phyloP scores from a whole-genome alignment of 352 stramenopile genomes.

The Pythium dissotocum region DNA sequence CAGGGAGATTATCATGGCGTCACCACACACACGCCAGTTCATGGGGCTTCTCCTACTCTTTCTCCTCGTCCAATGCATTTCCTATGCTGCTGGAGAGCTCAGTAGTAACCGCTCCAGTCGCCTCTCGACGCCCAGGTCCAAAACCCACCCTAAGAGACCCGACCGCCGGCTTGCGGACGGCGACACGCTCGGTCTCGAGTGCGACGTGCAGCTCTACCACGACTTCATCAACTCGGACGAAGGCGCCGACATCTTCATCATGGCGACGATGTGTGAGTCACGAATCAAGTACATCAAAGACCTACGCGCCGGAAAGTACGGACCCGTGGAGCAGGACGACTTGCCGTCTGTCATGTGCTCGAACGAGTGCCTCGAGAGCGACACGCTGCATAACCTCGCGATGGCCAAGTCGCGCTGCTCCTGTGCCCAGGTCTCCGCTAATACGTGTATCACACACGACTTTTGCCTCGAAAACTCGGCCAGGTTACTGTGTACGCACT shows the following conservation, averaged over 20 bases:
- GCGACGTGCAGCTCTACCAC: conserved; percentile 55
- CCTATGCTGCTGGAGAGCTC: background rate
- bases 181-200: conserved; percentile 27
- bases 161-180: conserved; percentile 14
- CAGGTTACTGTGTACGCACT: conserved; percentile 78
- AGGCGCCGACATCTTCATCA: conserved; percentile 70
- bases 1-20: background rate
- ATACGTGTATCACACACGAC: conserved; percentile 65
- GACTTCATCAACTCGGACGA: conserved; percentile 55
- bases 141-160: background rate
- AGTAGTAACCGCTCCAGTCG: background rate
- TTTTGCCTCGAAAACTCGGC: conserved; percentile 84
- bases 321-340: conserved; percentile 61
- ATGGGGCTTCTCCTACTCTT: background rate
- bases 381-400: conserved; percentile 73
- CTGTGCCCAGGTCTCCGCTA: conserved; percentile 79
- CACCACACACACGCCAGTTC: background rate
- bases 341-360: conserved; percentile 86
- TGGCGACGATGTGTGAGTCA: conserved; percentile 71
- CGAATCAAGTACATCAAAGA: conserved; percentile 75
- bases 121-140: conserved; percentile 2
- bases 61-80: no score
- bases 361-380: conserved; percentile 76
- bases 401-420: conserved; percentile 77
- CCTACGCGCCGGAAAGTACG: conserved; percentile 52